These are phyloP conservation scores for Diplodia sapinea DNA, from an alignment of 2,329 filamentous ascomycete genomes.

Conservation along the genomic window DNA sequence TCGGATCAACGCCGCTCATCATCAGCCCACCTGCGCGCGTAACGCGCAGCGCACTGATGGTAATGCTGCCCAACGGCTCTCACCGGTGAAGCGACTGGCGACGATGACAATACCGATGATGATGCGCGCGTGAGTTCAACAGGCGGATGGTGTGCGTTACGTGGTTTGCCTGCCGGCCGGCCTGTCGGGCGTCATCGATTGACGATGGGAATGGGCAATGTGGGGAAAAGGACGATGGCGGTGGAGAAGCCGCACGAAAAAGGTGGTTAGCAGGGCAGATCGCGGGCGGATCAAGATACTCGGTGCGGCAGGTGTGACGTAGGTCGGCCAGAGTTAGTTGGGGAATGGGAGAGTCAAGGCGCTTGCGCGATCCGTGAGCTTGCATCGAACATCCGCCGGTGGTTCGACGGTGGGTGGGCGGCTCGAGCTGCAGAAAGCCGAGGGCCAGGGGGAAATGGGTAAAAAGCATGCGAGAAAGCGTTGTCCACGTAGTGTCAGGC, in stretches of 20 bases:
- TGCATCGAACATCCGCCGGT: slow-evolving; percentile 1
- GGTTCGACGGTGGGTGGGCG: not conserved
- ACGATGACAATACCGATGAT: not conserved
- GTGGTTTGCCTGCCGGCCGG: not conserved
- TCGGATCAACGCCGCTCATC: not conserved
- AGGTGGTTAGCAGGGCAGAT: slow-evolving; percentile 6
- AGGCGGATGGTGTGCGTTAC: not conserved
- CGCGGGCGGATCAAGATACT: slow-evolving; percentile 27
- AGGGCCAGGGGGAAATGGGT: not conserved
- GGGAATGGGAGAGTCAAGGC: slow-evolving; percentile 1
- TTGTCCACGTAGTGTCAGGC: not conserved
- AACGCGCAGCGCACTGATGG: not conserved
- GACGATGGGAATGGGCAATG: not conserved
- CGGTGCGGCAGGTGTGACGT: slow-evolving; percentile 23
- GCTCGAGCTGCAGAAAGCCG: not conserved
- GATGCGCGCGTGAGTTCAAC: not conserved
- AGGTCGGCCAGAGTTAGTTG: slow-evolving; percentile 2
- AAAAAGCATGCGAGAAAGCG: not conserved
- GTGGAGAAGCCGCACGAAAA: not conserved
- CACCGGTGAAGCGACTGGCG: not conserved
- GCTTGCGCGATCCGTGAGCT: not conserved
- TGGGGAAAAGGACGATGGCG: not conserved
- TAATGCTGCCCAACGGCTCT: not conserved
- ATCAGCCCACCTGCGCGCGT: not conserved
- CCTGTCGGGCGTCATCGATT: not conserved